Evolutionary conservation across 2,329 filamentous ascomycete genomes (phyloP), one percentile per base, ranked within the genome.

Genomic region (Acarospora socialis): DNA sequence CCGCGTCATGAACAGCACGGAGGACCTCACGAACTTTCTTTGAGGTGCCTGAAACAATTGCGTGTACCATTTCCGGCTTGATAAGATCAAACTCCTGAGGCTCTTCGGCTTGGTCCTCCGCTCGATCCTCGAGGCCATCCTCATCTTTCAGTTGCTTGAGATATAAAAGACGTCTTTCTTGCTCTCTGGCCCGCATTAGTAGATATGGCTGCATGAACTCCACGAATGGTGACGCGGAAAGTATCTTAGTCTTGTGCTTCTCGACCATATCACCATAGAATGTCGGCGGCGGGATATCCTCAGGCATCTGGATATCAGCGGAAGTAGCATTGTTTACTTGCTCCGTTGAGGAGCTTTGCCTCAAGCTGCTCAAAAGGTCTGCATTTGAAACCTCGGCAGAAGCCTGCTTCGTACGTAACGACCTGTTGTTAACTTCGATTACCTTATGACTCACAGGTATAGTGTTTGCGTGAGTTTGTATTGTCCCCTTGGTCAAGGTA

Each of bases 181-280:
- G 80, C 51, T 94, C 86, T 30, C 90, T 76, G 24, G 90, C 80
- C 48, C 81, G 82, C 67, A 90, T 92, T 21, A 98, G 66, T 15
- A 95, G 69, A 54, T 95, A 92, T 1, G 90, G 90, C 49, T 90
- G 83, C 42, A 81, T 79, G 49, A 95, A 98, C 48, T 83, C 87
- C 42, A 98, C 90, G 50, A 93, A 95, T 0, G 90, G 90, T 0
- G 90, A 98, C 1, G 84, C 83, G 1, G 92, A 98, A 4, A 98
- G 61, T 26, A 98, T 79, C 49, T 87, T 92, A 4, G 84, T 93
- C 48, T 92, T 75, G 47, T 92, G 84, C 46, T 92, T 87, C 35
- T 83, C 77, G 21, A 95, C 84, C 68, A 94, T 82, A 50, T 93
- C 83, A 50, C 86, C 86, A 51, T 95, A 95, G 48, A 86, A 93